These are phyloP conservation scores for Russula virescens DNA, from an alignment of 768 basidiomycete species.

Conservation along the genomic window DNA sequence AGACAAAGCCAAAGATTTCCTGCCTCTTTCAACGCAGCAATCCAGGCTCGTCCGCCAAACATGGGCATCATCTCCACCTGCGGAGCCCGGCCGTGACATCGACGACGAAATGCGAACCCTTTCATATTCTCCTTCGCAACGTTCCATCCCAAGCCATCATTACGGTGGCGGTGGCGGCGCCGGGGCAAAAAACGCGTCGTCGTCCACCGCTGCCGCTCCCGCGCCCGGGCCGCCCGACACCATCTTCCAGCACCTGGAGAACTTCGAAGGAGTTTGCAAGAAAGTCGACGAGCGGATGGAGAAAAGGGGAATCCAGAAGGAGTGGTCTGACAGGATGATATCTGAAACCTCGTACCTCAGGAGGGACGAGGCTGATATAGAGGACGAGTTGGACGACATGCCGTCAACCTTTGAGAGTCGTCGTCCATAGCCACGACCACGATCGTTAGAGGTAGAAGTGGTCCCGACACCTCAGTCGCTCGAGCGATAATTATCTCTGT, in stretches of 20 bases:
- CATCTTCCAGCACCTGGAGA: background rate
- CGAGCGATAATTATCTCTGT: constrained; percentile 7
- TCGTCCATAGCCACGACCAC: background rate
- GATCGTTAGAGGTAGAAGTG: background rate
- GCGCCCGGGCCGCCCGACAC: background rate
- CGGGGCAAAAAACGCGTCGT: background rate
- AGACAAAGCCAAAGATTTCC: background rate
- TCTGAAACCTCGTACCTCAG: constrained; percentile 3
- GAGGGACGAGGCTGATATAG: background rate
- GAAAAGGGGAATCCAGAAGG: no score
- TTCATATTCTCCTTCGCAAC: background rate
- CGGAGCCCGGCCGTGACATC: background rate
- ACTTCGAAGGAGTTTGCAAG: background rate
- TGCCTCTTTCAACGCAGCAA: background rate
- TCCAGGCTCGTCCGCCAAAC: constrained; percentile 5
- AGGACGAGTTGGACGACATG: background rate
- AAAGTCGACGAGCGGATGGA: constrained; percentile 7
- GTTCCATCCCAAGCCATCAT: no score
- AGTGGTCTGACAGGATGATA: constrained; percentile 1
- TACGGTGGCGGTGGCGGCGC: background rate
- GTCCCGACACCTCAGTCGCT: constrained; percentile 11
- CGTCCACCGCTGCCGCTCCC: background rate
- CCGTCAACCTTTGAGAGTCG: background rate
- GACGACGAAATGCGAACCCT: background rate
- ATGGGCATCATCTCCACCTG: background rate